Evolutionary conservation across 2,329 filamentous ascomycete genomes (phyloP).

Genomic region (Pestalotiopsis sp.): DNA sequence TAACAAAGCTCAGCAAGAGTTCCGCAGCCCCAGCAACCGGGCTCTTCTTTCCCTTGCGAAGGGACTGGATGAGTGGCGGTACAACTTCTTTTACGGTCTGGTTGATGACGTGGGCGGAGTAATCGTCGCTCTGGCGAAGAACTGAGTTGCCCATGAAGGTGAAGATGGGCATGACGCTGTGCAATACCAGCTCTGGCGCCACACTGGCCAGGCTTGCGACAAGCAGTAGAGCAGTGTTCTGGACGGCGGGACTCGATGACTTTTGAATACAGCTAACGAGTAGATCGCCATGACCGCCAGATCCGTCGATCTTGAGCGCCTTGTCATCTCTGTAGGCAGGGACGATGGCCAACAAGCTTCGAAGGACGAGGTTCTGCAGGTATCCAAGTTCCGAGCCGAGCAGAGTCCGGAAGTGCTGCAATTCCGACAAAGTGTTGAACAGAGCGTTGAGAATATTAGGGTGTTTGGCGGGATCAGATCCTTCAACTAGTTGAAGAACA

Average conservation of each 20-base stretch:
- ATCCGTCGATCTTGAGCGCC: constrained; percentile 70
- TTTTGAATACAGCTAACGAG: constrained; percentile 94
- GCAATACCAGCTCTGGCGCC: constrained; percentile 87
- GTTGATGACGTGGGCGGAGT: constrained; percentile 93
- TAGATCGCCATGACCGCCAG: constrained; percentile 82
- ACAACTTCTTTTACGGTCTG: constrained; percentile 94
- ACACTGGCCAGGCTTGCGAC: constrained; percentile 86
- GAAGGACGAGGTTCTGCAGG: constrained; percentile 81
- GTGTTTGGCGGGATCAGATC: constrained; percentile 74
- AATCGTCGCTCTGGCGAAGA: constrained; percentile 90
- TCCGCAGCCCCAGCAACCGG: constrained; percentile 83
- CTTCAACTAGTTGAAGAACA: constrained; percentile 86
- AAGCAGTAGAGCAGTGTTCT: constrained; percentile 86
- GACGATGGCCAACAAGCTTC: constrained; percentile 82
- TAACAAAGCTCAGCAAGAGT: constrained; percentile 92
- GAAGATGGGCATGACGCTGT: constrained; percentile 99
- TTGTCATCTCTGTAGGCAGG: constrained; percentile 69
- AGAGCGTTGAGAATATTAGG: constrained; percentile 76
- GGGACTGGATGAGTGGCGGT: constrained; percentile 83
- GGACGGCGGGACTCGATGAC: constrained; percentile 88
- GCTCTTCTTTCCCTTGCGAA: constrained; percentile 78
- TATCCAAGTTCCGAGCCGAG: constrained; percentile 88
- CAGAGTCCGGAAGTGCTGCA: constrained; percentile 82
- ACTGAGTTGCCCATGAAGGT: constrained; percentile 96
- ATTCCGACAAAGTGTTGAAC: constrained; percentile 82